These are phyloP conservation scores for Dissophora ornata DNA, from an alignment of 192 early-diverging fungal genomes.

Conservation along the genomic window DNA sequence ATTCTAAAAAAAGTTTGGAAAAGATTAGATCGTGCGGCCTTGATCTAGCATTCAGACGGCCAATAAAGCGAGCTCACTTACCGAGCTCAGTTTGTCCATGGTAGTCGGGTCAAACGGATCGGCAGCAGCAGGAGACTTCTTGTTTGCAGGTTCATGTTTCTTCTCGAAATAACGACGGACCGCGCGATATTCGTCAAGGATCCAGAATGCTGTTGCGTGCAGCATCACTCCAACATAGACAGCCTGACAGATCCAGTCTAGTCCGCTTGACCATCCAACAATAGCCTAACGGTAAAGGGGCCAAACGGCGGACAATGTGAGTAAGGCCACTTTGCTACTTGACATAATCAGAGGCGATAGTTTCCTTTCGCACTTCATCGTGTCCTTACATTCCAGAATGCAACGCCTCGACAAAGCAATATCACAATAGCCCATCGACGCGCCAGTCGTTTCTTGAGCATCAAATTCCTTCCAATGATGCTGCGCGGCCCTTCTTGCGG, in stretches of 20 bases:
- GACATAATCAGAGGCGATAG: no score
- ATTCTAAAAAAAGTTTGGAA: slow-evolving; percentile 7
- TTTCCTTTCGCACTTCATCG: no score
- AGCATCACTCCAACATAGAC: slow-evolving; percentile 19
- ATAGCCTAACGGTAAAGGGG: slow-evolving; percentile 3
- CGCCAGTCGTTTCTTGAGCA: slow-evolving; percentile 48
- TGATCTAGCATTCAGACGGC: no score
- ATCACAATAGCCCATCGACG: slow-evolving; percentile 18
- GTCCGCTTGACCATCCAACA: neutral
- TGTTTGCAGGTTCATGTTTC: slow-evolving; percentile 3
- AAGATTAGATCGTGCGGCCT: no score
- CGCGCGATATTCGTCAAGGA: slow-evolving; percentile 32
- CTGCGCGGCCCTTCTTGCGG: slow-evolving; percentile 23
- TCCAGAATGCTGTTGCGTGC: slow-evolving; percentile 41
- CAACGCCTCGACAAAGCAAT: slow-evolving; percentile 9
- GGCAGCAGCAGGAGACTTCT: neutral
- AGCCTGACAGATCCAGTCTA: neutral
- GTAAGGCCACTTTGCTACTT: no score
- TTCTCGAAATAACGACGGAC: neutral
- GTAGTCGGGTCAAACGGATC: slow-evolving; percentile 39
- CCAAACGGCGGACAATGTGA: neutral
- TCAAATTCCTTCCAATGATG: slow-evolving; percentile 38
- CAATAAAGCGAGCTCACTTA: no score
- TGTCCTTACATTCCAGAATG: slow-evolving; percentile 6
- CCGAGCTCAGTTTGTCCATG: slow-evolving; percentile 25